Evolutionary conservation across 257 asterid species (phyloP), one percentile per base, ranked within the genome.

Genomic region (Penstemon eatonii): DNA sequence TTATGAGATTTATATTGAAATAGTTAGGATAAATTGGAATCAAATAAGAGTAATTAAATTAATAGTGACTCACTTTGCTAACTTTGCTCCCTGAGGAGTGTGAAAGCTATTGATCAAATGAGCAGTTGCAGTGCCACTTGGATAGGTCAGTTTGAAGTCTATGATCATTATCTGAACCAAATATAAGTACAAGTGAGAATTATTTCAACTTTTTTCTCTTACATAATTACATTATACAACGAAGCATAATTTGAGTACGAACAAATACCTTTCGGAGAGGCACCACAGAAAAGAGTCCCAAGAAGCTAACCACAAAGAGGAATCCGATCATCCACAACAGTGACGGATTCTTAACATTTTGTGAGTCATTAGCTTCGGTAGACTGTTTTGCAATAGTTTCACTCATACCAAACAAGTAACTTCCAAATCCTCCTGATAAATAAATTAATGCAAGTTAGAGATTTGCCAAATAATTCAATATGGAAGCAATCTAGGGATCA

Each of bases 101-200:
- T 92, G 98, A 78, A 92, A 92, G 83, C 98, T 89, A 51, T 92
- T 92, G 84, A 92, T 92, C 18, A 92, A 88, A 75, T 92, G 84
- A 82, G 96, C 97, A 52, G 98, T 92, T 56, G 97, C 98, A n/a
- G 98, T 92, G 69, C 98, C 98, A 70, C 98, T 92, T 52, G 98
- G 98, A 76, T 92, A 92, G 8, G 68, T 92, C 71, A 92, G 82
- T 76, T 79, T 89, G 84, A 92, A 92, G 83, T 92, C 96, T 47
- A 92, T 76, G 78, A 92, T 82, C 98, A 92, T 92, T 74, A 89
- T 86, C 98, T 92, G 86, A 57, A 55, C 70, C 80, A 66, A 42
- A 47, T 8, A 7, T 58, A 37, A 33, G 12, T 9, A 33, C 38
- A 49, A 60, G 44, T 40, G 6, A 13, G 52, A 40, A 40, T 6